Evolutionary conservation across 208 protist genomes (phyloP).

Genomic region (Sergeia podlipaevii): DNA sequence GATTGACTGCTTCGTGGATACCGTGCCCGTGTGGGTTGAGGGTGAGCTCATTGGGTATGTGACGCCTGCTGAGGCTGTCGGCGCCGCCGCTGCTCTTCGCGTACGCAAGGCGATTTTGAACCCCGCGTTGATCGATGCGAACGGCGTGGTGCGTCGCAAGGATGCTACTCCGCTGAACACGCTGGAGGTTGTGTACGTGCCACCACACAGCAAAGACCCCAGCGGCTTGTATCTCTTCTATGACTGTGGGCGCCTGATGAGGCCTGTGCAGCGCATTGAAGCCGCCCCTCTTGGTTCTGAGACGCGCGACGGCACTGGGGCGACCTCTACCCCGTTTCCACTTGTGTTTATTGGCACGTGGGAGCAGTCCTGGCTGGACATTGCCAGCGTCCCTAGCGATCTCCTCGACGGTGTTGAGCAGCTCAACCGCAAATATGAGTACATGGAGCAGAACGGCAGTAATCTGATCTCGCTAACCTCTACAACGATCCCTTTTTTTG

Average conservation of each 20-base stretch:
- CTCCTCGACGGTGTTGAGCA: slow-evolving; percentile 74
- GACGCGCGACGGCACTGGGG: background rate
- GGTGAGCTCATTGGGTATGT: slow-evolving; percentile 89
- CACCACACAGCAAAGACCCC: slow-evolving; percentile 64
- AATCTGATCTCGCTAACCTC: slow-evolving; percentile 97
- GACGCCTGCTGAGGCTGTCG: slow-evolving; percentile 36
- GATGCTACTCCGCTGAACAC: slow-evolving; percentile 54
- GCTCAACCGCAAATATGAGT: slow-evolving; percentile 82
- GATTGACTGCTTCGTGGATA: slow-evolving; percentile 49
- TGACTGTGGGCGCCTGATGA: slow-evolving; percentile 91
- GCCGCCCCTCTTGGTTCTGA: slow-evolving; percentile 23
- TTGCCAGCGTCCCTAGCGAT: slow-evolving; percentile 91
- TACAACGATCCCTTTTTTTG: slow-evolving; percentile 98
- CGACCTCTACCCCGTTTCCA: slow-evolving; percentile 63
- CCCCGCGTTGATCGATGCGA: slow-evolving; percentile 40
- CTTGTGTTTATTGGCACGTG: slow-evolving; percentile 94
- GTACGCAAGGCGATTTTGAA: slow-evolving; percentile 46
- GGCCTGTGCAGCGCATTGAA: slow-evolving; percentile 93
- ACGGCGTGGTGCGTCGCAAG: slow-evolving; percentile 55
- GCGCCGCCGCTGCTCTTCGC: slow-evolving; percentile 34
- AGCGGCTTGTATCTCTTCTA: slow-evolving; percentile 90
- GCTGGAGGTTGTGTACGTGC: slow-evolving; percentile 79
- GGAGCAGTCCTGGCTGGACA: slow-evolving; percentile 98
- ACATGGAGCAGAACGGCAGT: slow-evolving; percentile 95
- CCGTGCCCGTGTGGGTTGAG: slow-evolving; percentile 92